Evolutionary conservation across 2,329 filamentous ascomycete species (phyloP).

Genomic region (Monosporascus cannonballus): DNA sequence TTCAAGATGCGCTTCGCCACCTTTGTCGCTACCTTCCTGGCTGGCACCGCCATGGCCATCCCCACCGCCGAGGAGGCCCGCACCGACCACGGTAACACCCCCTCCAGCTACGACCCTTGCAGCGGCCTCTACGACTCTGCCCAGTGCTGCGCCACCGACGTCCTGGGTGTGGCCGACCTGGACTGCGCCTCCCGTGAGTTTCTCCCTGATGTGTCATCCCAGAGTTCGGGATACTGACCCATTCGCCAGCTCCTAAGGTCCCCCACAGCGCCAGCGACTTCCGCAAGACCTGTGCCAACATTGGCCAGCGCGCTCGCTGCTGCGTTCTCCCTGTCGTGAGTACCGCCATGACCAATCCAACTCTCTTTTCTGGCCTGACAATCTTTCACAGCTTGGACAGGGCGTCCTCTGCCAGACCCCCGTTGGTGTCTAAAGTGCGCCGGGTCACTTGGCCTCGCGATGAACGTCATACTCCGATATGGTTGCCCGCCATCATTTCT

Average conservation of each 20-base stretch:
- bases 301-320: conserved; percentile 44
- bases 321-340: conserved; percentile 40
- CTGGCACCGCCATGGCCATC: conserved; percentile 18
- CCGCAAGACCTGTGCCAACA: conserved; percentile 32
- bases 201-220: background rate
- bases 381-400: conserved; percentile 20
- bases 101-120: conserved; percentile 34
- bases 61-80: conserved; percentile 12
- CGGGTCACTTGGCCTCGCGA: no score
- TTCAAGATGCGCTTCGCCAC: conserved; percentile 23
- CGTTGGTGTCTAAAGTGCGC: conserved; percentile 6
- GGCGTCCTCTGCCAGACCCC: conserved; percentile 28
- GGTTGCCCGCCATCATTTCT: no score
- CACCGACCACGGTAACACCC: background rate
- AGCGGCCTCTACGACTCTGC: conserved; percentile 34
- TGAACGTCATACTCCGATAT: no score
- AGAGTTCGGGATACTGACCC: background rate
- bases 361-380: conserved; percentile 1
- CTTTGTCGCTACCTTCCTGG: conserved; percentile 19
- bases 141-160: conserved; percentile 57
- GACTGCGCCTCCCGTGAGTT: conserved; percentile 42
- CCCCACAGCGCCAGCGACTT: conserved; percentile 37
- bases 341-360: background rate
- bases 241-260: conserved; percentile 21
- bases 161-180: conserved; percentile 36